These are phyloP conservation scores for Endotrypanum monterogeii DNA, from an alignment of 208 protist genomes.

Conservation along the genomic window DNA sequence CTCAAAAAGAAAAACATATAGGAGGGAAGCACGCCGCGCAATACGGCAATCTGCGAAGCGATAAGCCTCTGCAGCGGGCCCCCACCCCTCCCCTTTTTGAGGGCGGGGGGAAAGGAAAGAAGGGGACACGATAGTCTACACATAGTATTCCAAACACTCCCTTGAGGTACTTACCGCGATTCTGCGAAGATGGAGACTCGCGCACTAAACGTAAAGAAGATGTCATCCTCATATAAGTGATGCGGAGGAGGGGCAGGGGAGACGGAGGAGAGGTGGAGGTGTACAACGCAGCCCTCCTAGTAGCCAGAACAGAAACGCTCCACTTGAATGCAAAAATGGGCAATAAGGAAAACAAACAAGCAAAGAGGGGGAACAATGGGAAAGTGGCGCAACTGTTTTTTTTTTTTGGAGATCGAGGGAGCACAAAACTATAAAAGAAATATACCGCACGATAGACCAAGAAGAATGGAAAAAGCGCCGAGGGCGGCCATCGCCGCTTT, in stretches of 20 bases:
- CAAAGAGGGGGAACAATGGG: not conserved
- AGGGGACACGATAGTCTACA: too few species aligned
- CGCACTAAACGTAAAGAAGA: not conserved
- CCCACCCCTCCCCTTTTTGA: not conserved
- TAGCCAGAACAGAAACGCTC: not conserved
- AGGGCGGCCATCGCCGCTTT: too few species aligned
- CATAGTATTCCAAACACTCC: not conserved
- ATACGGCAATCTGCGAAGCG: not conserved
- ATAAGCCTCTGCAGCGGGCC: not conserved
- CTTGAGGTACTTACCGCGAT: not conserved
- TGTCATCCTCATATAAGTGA: not conserved
- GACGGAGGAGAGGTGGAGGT: not conserved
- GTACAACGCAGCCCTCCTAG: not conserved
- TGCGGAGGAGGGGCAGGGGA: not conserved
- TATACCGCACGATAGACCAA: not conserved
- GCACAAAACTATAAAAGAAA: too few species aligned
- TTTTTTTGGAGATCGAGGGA: too few species aligned
- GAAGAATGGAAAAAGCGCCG: not conserved
- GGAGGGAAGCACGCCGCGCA: not conserved
- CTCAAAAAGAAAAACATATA: not conserved
- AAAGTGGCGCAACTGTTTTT: not conserved
- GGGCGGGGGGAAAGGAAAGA: not conserved
- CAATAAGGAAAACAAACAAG: too few species aligned
- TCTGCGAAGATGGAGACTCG: not conserved
- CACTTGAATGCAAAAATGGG: not conserved